These are phyloP conservation scores for Chenopodium album DNA, from an alignment of 148 eudicot genomes.

Conservation along the genomic window DNA sequence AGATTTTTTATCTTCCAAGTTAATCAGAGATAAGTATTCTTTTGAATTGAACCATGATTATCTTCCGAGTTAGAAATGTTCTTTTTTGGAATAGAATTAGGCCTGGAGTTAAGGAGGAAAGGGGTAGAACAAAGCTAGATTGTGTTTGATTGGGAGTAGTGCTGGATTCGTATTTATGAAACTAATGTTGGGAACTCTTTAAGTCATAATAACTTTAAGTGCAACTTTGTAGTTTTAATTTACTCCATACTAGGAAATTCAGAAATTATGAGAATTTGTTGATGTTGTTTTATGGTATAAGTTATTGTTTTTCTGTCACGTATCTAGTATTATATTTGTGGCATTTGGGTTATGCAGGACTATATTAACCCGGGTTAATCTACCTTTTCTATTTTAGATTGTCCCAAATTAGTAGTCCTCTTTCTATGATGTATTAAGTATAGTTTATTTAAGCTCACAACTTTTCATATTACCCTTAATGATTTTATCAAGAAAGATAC, in stretches of 20 bases:
- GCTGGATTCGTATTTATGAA: background rate
- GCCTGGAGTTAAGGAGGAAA: background rate
- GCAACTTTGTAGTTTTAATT: background rate
- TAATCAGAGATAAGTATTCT: background rate
- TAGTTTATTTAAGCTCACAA: no score
- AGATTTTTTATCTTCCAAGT: background rate
- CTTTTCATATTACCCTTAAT: no score
- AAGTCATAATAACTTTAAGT: background rate
- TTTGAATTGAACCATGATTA: background rate
- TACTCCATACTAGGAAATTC: background rate
- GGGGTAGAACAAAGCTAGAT: background rate
- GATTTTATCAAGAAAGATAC: no score
- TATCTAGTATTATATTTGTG: background rate
- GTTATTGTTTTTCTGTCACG: background rate
- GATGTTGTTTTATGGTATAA: background rate
- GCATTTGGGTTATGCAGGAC: background rate
- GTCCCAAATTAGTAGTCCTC: no score
- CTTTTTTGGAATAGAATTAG: background rate
- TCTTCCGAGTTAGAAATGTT: background rate
- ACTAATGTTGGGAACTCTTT: background rate
- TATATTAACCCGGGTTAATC: background rate
- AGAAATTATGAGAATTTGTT: background rate
- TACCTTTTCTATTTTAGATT: background rate
- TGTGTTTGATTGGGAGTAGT: background rate
- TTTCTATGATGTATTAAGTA: no score